These are phyloP conservation scores for Fusarium annulatum DNA, from an alignment of 2,329 filamentous ascomycete species.

Conservation along the genomic window DNA sequence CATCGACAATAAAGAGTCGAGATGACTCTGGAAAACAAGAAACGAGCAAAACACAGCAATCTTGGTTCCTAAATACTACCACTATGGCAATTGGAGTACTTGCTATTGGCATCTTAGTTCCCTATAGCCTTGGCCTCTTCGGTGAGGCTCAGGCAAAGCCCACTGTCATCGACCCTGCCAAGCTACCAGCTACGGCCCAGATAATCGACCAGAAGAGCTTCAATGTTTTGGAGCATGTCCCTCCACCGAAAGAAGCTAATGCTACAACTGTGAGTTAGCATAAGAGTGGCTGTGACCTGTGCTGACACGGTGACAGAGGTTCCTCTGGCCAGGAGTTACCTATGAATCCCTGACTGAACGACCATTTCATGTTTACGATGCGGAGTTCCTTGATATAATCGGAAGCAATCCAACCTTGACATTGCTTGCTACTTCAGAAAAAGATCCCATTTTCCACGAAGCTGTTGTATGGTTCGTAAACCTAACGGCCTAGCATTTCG, in stretches of 20 bases:
- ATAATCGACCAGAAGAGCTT: constrained; percentile 41
- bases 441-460: constrained; percentile 65
- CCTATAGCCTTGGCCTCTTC: constrained; percentile 1
- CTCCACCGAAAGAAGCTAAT: constrained; percentile 28
- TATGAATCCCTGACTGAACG: constrained; percentile 32
- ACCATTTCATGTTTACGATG: constrained; percentile 55
- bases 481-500: fast-evolving
- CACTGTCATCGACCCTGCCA: neutral
- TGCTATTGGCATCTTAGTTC: neutral
- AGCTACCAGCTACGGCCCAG: constrained; percentile 31
- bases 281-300: fast-evolving
- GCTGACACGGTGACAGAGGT: neutral
- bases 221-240: constrained; percentile 33
- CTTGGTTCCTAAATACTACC: neutral
- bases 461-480: constrained; percentile 60
- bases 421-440: constrained; percentile 57
- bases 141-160: neutral
- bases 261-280: constrained; percentile 27
- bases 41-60: neutral
- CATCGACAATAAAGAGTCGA: neutral
- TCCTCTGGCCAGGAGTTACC: constrained; percentile 41
- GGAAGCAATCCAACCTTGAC: constrained; percentile 61
- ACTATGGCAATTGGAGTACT: constrained; percentile 6
- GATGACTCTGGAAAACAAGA: neutral
- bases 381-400: constrained; percentile 62